These are phyloP conservation scores for Podospora pseudocomata DNA, from an alignment of 495 filamentous ascomycete genomes.

Conservation along the genomic window DNA sequence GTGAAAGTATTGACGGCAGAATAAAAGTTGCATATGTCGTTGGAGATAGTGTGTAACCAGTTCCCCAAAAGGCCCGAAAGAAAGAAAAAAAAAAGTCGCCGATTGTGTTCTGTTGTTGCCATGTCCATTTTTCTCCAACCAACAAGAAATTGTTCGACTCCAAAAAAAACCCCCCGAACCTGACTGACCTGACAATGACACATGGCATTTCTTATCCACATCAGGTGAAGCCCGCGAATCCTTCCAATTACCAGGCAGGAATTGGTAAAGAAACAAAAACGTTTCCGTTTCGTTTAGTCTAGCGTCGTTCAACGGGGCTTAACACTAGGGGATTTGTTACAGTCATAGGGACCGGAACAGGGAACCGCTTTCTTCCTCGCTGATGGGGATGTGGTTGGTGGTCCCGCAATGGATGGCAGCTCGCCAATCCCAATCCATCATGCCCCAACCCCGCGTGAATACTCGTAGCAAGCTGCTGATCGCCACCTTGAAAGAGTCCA, in stretches of 20 bases:
- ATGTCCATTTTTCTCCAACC: background rate
- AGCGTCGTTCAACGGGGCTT: background rate
- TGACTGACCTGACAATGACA: background rate
- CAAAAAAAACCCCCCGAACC: background rate
- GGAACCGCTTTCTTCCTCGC: background rate
- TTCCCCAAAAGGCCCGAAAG: constrained; percentile 8
- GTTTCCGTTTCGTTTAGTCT: background rate
- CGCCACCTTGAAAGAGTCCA: background rate
- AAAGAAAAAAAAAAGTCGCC: constrained; percentile 1
- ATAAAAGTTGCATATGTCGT: background rate
- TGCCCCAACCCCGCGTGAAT: background rate
- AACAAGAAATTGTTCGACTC: background rate
- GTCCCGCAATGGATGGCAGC: background rate
- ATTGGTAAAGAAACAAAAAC: too few relatives aligned
- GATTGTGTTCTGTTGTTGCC: background rate
- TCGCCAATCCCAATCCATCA: background rate
- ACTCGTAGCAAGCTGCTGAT: background rate
- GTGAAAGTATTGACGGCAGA: background rate
- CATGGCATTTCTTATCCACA: background rate
- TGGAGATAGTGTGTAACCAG: background rate
- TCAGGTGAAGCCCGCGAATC: background rate
- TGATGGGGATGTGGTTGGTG: background rate
- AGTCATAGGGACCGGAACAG: background rate
- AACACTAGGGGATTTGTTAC: background rate
- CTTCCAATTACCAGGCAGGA: too few relatives aligned